Conservation (phyloP, 345 rosid species). For the Mercurialis annua region DNA sequence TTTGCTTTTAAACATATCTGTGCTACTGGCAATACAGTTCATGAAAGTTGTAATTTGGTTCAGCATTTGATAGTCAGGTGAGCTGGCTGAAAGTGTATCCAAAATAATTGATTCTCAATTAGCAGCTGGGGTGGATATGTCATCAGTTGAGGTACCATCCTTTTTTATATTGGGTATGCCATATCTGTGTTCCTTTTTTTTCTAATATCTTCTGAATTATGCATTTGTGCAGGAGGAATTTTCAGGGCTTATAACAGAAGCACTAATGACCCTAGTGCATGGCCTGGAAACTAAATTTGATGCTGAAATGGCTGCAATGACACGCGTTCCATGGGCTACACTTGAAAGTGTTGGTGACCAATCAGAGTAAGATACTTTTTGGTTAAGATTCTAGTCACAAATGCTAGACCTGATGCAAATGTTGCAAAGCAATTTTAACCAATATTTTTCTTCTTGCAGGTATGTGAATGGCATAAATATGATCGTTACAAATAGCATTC, state of each 20-base stretch:
- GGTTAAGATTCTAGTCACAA: background rate
- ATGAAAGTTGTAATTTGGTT: conserved; percentile 20
- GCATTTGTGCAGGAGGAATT: conserved; percentile 77
- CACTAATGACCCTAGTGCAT: conserved; percentile 83
- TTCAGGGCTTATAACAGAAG: conserved; percentile 86
- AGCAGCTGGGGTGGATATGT: conserved; percentile 80
- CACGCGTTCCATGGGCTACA: conserved; percentile 92
- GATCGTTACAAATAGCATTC: conserved; percentile 57
- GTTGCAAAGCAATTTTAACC: conserved; percentile 15
- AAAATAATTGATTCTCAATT: conserved; percentile 85
- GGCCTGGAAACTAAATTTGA: conserved; percentile 97
- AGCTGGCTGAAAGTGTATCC: conserved; percentile 91
- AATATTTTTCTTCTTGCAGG: conserved; percentile 44
- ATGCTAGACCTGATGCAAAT: background rate
- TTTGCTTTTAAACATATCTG: background rate
- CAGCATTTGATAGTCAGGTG: conserved; percentile 64
- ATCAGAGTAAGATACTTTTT: conserved; percentile 59
- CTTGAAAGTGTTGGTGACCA: conserved; percentile 99
- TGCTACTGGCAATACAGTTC: background rate
- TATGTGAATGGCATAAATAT: conserved; percentile 61
- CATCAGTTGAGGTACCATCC: conserved; percentile 71
- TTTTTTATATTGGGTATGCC: conserved; percentile 14
- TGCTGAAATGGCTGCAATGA: conserved; percentile 92
- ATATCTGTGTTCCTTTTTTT: conserved; percentile 16
- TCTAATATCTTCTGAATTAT: conserved; percentile 22